Evolutionary conservation across 2,329 filamentous ascomycete species (phyloP).

Genomic region (Taxawa tesnikishii): DNA sequence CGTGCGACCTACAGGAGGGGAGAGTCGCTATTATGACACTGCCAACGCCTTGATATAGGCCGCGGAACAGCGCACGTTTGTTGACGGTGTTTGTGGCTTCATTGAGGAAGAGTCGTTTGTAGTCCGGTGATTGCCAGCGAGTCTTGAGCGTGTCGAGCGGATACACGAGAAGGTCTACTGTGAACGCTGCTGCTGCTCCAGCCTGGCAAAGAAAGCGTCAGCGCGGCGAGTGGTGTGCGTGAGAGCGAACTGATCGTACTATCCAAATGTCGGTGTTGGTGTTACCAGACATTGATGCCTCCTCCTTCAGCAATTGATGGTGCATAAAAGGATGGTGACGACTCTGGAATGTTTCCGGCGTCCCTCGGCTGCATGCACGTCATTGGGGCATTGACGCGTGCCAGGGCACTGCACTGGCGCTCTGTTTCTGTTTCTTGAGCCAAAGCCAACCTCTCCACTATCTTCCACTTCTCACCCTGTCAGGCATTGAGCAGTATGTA

Average conservation of each 20-base stretch:
- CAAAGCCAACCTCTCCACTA: too few species aligned
- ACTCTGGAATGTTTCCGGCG: too few species aligned
- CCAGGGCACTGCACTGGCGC: too few species aligned
- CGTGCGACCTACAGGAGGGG: constrained; percentile 55
- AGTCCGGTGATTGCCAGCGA: constrained; percentile 67
- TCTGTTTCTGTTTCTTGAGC: too few species aligned
- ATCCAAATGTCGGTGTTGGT: constrained; percentile 45
- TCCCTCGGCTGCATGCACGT: too few species aligned
- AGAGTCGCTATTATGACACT: constrained; percentile 76
- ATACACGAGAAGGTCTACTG: constrained; percentile 74
- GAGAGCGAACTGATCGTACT: constrained; percentile 29
- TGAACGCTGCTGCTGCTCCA: constrained; percentile 73
- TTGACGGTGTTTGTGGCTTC: constrained; percentile 41
- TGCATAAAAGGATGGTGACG: too few species aligned
- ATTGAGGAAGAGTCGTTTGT: constrained; percentile 53
- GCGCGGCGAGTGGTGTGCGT: too few species aligned
- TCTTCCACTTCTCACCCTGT: too few species aligned
- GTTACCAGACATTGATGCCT: constrained; percentile 33
- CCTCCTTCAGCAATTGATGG: too few species aligned
- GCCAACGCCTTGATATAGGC: constrained; percentile 77
- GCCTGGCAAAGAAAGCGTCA: constrained; percentile 55
- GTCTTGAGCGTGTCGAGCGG: constrained; percentile 87
- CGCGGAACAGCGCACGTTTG: constrained; percentile 48
- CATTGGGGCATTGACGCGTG: too few species aligned
- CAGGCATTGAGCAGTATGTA: too few species aligned